phyloP scores from a whole-genome alignment of 1,139 yeast species.

The Sugiyamaella castrensis region DNA sequence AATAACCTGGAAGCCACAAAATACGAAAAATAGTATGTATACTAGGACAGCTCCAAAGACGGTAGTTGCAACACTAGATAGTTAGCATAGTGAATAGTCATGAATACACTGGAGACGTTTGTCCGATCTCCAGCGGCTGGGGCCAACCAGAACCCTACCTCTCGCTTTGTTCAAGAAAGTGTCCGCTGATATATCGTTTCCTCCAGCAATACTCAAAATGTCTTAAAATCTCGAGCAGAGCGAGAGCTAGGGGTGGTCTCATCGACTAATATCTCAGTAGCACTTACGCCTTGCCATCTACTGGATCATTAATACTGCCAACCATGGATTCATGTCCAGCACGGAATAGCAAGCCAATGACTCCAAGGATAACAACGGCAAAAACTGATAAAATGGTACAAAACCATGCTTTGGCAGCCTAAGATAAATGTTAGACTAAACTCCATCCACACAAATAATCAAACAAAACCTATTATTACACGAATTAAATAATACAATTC shows the following conservation, averaged over 20 bases:
- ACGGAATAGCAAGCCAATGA: conserved; percentile 77
- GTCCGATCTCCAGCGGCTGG: neutral
- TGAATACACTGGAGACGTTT: neutral
- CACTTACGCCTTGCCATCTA: conserved; percentile 80
- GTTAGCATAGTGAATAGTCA: neutral
- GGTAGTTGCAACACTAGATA: conserved; percentile 70
- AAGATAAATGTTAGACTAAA: conserved; percentile 7
- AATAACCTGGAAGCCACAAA: conserved; percentile 83
- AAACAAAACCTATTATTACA: neutral
- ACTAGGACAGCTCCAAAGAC: conserved; percentile 87
- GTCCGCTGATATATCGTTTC: too few relatives aligned
- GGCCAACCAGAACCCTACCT: too few relatives aligned
- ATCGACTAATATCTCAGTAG: neutral
- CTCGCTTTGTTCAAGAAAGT: too few relatives aligned
- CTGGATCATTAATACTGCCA: conserved; percentile 89
- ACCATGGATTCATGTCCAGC: conserved; percentile 85
- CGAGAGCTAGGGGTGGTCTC: too few relatives aligned
- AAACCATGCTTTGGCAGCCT: conserved; percentile 88
- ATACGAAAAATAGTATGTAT: conserved; percentile 71
- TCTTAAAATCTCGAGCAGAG: conserved; percentile 13
- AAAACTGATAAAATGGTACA: conserved; percentile 91
- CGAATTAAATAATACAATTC: neutral
- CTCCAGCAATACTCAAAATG: too few relatives aligned
- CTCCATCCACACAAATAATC: too few relatives aligned
- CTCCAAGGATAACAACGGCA: conserved; percentile 81